A percentile compares a stretch with the other conserved stretches of the same genome.
Conservation (phyloP, 345 rosid genomes). For the Salix purpurea region DNA sequence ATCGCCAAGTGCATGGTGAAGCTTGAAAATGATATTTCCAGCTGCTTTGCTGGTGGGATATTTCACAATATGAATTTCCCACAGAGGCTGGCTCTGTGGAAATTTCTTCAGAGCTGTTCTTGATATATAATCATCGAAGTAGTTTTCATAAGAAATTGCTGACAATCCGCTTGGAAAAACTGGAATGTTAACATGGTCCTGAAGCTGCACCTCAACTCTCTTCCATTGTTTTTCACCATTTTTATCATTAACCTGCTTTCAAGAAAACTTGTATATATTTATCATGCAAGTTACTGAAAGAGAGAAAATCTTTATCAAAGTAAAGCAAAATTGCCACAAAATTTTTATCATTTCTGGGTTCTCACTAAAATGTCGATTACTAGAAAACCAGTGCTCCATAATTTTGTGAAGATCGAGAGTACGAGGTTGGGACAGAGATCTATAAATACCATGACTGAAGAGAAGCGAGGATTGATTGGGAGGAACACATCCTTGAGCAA, state of each 20-base stretch:
- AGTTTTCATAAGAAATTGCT: constrained; percentile 27
- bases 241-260: constrained; percentile 24
- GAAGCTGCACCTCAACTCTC: constrained; percentile 31
- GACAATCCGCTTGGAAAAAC: constrained; percentile 26
- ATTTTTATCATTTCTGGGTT: too few species aligned
- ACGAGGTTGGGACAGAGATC: neutral
- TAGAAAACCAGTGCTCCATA: neutral
- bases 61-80: constrained; percentile 53
- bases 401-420: neutral
- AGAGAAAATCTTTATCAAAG: too few species aligned
- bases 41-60: constrained; percentile 40
- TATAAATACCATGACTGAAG: constrained; percentile 41
- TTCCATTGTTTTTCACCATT: constrained; percentile 37
- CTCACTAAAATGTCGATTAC: too few species aligned
- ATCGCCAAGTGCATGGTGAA: constrained; percentile 65
- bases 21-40: constrained; percentile 39
- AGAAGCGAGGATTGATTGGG: constrained; percentile 43
- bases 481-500: constrained; percentile 34
- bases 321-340: too few species aligned
- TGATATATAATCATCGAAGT: constrained; percentile 32
- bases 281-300: too few species aligned
- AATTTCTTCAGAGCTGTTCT: constrained; percentile 24
- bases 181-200: constrained; percentile 34
- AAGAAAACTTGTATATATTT: too few species aligned
- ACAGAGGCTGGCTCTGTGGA: constrained; percentile 40